Conservation (phyloP, 352 stramenopile species). For the Globisporangium splendens region DNA sequence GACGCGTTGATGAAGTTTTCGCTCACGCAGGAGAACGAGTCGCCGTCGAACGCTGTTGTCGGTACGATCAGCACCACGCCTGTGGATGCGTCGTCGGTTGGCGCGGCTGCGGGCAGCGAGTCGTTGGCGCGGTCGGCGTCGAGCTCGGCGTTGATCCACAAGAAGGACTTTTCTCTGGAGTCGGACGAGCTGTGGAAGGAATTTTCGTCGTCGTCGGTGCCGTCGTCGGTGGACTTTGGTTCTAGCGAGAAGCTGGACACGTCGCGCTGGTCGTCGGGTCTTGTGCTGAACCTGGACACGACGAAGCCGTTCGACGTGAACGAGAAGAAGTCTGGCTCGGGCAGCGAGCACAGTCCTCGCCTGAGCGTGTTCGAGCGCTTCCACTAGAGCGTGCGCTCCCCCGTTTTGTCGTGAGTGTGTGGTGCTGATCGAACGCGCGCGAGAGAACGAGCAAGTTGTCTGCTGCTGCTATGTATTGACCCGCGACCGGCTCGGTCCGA, state of each 20-base stretch:
- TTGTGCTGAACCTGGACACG: constrained; percentile 61
- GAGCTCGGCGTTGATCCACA: constrained; percentile 7
- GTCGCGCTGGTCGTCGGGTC: constrained; percentile 47
- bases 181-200: constrained; percentile 79
- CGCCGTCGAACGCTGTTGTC: constrained; percentile 3
- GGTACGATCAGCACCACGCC: constrained; percentile 25
- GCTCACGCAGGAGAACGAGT: constrained; percentile 52
- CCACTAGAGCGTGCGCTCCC: constrained; percentile 35
- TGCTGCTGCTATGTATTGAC: not conserved
- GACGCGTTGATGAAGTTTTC: constrained; percentile 87
- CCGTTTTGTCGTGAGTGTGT: not conserved
- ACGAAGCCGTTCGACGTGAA: constrained; percentile 34
- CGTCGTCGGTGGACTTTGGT: constrained; percentile 18
- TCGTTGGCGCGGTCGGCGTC: constrained; percentile 15
- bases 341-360: constrained; percentile 65
- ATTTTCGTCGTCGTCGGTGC: constrained; percentile 47
- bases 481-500: not conserved
- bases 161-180: constrained; percentile 56
- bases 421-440: not conserved
- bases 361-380: constrained; percentile 84
- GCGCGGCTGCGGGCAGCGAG: constrained; percentile 9
- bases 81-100: constrained; percentile 13
- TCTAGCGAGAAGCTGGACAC: constrained; percentile 31
- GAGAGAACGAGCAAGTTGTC: not conserved
- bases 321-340: constrained; percentile 20